Percentiles rank a stretch among this genome's conserved stretches.
Evolutionary conservation across 192 early-diverging fungal genomes (phyloP).

Genomic region (Entomortierella parvispora): DNA sequence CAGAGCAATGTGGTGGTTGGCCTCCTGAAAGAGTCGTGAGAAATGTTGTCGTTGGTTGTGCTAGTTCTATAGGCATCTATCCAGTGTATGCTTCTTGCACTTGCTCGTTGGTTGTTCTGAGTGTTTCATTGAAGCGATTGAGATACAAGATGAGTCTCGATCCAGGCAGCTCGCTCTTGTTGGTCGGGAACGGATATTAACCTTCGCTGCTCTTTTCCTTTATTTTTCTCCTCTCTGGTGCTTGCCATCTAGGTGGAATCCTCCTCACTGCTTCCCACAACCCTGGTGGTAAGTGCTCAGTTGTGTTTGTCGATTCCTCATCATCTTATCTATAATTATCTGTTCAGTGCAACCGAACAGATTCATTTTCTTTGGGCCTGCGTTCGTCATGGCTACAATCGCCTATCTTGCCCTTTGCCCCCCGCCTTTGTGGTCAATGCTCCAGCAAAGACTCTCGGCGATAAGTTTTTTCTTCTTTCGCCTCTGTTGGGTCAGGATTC

Average conservation of each 20-base stretch:
- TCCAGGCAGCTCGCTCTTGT: too few species aligned
- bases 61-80: too few species aligned
- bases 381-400: background rate
- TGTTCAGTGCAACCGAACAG: too few species aligned
- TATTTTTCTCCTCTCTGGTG: background rate
- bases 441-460: too few species aligned
- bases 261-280: slow-evolving; percentile 99
- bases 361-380: background rate
- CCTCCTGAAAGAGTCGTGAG: background rate
- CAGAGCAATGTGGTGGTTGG: background rate
- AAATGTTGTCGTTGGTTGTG: too few species aligned
- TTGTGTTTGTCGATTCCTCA: background rate
- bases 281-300: slow-evolving; percentile 76
- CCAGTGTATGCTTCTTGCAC: too few species aligned
- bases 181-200: background rate
- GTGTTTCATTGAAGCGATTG: too few species aligned
- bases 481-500: too few species aligned
- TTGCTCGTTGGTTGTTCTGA: too few species aligned
- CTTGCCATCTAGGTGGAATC: slow-evolving; percentile 75
- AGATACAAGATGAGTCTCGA: too few species aligned
- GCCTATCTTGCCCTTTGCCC: too few species aligned
- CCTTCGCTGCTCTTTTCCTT: background rate
- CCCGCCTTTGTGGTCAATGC: background rate
- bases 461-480: too few species aligned
- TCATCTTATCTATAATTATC: slow-evolving; percentile 14